Percentiles rank a stretch among this genome's conserved stretches.
phyloP scores from a whole-genome alignment of 1,284 basidiomycete species.

The Meripilus lineatus region DNA sequence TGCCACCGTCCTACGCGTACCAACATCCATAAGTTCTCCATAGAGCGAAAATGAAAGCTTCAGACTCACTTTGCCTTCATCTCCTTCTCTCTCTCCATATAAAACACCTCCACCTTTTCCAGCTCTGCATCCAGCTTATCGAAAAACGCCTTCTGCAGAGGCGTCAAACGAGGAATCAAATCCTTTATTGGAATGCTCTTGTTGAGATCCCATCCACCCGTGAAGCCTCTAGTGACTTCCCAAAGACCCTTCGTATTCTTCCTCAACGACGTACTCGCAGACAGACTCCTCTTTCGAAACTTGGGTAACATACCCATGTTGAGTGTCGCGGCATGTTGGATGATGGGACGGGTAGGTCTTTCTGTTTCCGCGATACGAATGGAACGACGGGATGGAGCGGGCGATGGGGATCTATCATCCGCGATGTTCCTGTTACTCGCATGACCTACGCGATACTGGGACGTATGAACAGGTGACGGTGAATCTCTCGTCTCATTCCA shows the following conservation, averaged over 20 bases:
- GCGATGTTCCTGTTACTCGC: too few species aligned
- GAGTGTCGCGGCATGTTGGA: slow-evolving; percentile 8
- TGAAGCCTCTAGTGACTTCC: neutral
- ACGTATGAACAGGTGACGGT: neutral
- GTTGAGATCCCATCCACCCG: slow-evolving; percentile 10
- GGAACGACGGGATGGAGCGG: neutral
- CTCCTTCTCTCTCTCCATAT: slow-evolving; percentile 68
- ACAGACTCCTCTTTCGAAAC: slow-evolving; percentile 6
- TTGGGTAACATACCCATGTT: slow-evolving; percentile 16
- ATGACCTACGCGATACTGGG: too few species aligned
- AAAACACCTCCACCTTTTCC: slow-evolving; percentile 83
- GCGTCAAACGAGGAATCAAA: slow-evolving; percentile 47
- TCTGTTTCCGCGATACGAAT: neutral
- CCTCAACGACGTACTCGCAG: neutral
- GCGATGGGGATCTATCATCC: too few species aligned
- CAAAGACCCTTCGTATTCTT: slow-evolving; percentile 1
- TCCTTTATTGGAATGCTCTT: slow-evolving; percentile 39
- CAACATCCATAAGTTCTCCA: neutral
- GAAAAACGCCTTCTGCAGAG: slow-evolving; percentile 70
- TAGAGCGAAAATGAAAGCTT: neutral
- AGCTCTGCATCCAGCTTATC: slow-evolving; percentile 70
- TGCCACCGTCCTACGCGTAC: slow-evolving; percentile 16
- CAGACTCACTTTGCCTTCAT: slow-evolving; percentile 36
- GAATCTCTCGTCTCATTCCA: neutral
- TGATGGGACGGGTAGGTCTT: neutral